phyloP scores from a whole-genome alignment of 1,284 basidiomycete species.

The Puccinia horiana region DNA sequence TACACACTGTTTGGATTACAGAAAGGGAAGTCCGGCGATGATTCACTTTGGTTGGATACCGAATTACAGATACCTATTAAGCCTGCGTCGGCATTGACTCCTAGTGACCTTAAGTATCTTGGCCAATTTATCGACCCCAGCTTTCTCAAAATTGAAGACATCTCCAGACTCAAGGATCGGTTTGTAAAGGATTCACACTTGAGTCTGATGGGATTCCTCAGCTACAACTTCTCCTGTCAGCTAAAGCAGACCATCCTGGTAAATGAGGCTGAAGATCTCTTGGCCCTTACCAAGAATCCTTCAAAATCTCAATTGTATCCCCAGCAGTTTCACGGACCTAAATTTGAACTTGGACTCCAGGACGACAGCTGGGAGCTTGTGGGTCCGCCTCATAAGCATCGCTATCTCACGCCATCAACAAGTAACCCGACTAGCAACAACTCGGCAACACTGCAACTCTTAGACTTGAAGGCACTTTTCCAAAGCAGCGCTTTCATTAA shows the following conservation, averaged over 20 bases:
- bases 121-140: slow-evolving; percentile 79
- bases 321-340: slow-evolving; percentile 6
- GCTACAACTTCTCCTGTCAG: slow-evolving; percentile 67
- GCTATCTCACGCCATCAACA: slow-evolving; percentile 67
- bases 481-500: slow-evolving; percentile 81
- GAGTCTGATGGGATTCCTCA: slow-evolving; percentile 83
- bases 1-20: neutral
- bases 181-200: slow-evolving; percentile 87
- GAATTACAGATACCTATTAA: neutral
- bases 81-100: neutral
- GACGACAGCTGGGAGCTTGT: slow-evolving; percentile 70
- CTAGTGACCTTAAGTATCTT: slow-evolving; percentile 55
- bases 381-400: slow-evolving; percentile 91
- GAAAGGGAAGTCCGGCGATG: slow-evolving; percentile 35
- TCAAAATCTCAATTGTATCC: slow-evolving; percentile 29
- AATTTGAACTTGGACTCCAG: slow-evolving; percentile 42
- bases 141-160: slow-evolving; percentile 79
- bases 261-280: slow-evolving; percentile 70
- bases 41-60: slow-evolving; percentile 21
- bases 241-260: slow-evolving; percentile 70
- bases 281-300: slow-evolving; percentile 58
- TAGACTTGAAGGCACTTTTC: slow-evolving; percentile 70
- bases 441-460: slow-evolving; percentile 63
- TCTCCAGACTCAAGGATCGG: slow-evolving; percentile 75
- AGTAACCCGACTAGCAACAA: slow-evolving; percentile 29